A percentile compares a stretch with the other conserved stretches of the same genome.
phyloP scores from a whole-genome alignment of 2,329 filamentous ascomycete genomes.

The Epichloe gansuensis region DNA sequence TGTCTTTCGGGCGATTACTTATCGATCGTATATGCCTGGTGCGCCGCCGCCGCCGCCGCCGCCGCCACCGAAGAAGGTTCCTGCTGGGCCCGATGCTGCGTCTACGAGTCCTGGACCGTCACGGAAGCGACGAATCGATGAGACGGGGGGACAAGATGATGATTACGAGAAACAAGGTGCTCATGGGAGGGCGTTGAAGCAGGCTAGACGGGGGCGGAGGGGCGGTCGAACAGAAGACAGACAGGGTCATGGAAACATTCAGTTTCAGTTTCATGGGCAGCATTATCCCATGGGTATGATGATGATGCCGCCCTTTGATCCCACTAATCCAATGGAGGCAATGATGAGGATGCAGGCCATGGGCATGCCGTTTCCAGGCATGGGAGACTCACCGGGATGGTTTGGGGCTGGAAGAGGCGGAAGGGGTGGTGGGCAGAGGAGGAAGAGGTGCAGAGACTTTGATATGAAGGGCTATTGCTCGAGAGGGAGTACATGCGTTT shows the following conservation, averaged over 20 bases:
- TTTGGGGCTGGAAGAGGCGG: conserved; percentile 5
- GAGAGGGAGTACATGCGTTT: conserved; percentile 52
- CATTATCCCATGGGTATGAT: conserved; percentile 4
- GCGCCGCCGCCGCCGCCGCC: conserved; percentile 30
- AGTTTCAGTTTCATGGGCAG: conserved; percentile 7
- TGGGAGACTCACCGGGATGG: conserved; percentile 25
- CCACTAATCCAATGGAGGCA: conserved; percentile 47
- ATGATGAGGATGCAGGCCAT: conserved; percentile 50
- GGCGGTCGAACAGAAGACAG: conserved; percentile 15
- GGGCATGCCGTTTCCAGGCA: conserved; percentile 27
- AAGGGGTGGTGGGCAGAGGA: conserved; percentile 16
- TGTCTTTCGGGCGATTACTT: conserved; percentile 52
- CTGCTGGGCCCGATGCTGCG: neutral
- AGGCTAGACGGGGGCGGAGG: conserved; percentile 40
- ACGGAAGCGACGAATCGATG: conserved; percentile 25
- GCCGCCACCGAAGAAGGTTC: conserved; percentile 1
- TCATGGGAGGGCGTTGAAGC: conserved; percentile 39
- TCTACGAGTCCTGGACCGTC: conserved; percentile 8
- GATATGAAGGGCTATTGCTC: conserved; percentile 62
- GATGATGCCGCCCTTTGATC: conserved; percentile 35
- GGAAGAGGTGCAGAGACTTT: conserved; percentile 50
- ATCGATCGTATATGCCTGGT: conserved; percentile 48
- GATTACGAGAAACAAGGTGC: neutral
- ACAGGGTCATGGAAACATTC: neutral
- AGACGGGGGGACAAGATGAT: conserved; percentile 10